Evolutionary conservation across 148 eudicot species (phyloP).

Genomic region (Diospyros kaki): DNA sequence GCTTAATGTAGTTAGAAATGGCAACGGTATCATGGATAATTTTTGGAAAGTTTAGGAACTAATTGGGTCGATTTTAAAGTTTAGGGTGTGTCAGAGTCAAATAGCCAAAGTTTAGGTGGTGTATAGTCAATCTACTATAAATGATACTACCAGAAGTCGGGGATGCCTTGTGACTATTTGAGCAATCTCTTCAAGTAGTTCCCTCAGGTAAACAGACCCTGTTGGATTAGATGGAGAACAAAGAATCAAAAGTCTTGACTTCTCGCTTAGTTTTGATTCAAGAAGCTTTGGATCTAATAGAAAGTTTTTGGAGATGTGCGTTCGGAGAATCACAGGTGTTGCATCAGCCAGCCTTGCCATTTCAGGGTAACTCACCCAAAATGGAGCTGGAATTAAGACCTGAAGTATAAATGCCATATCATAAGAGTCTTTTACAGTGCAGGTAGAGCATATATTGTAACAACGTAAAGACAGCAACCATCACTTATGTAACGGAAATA

Average conservation of each 20-base stretch:
- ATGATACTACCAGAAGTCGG: slow-evolving; percentile 63
- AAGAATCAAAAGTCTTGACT: slow-evolving; percentile 82
- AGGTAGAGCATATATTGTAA: not conserved
- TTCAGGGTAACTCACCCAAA: slow-evolving; percentile 94
- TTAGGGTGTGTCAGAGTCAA: too few relatives aligned
- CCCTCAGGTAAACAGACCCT: slow-evolving; percentile 83
- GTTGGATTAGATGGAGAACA: slow-evolving; percentile 95
- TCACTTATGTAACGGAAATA: not conserved
- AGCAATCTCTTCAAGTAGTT: slow-evolving; percentile 78
- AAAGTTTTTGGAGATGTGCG: slow-evolving; percentile 67
- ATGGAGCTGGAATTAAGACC: slow-evolving; percentile 94
- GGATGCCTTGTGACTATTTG: slow-evolving; percentile 73
- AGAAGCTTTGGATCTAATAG: slow-evolving; percentile 79
- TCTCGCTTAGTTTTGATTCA: slow-evolving; percentile 70
- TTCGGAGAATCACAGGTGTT: slow-evolving; percentile 74
- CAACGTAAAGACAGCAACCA: not conserved
- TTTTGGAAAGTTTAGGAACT: too few relatives aligned
- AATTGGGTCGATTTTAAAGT: too few relatives aligned
- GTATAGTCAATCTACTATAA: too few relatives aligned
- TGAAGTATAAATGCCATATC: slow-evolving; percentile 24
- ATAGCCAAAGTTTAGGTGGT: too few relatives aligned
- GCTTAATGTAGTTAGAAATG: too few relatives aligned
- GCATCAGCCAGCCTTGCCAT: slow-evolving; percentile 97
- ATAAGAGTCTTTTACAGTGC: slow-evolving; percentile 5
- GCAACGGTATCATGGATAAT: too few relatives aligned